Base-by-base conservation (phyloP, 129 eudicot species). In the carrot (Daucus carota) region DNA sequence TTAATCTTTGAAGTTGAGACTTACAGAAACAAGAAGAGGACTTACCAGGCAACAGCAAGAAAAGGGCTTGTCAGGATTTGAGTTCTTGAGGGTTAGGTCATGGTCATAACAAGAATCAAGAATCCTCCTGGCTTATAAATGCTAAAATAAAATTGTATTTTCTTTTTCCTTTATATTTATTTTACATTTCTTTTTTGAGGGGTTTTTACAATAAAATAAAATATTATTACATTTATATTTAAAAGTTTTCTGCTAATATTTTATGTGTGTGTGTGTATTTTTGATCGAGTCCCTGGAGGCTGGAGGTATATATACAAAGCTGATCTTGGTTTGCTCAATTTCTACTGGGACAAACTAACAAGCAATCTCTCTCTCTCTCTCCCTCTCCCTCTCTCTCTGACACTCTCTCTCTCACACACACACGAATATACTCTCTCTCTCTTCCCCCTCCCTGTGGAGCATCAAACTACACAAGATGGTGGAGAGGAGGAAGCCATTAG, bases 401-500 rank as follows among this genome's bases (percentile, higher is more conserved):
- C 26, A 2, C 28, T 69, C 47, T 22, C 36, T 8, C 45, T 1
- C 46, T 18, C 28, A 8, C 28, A 15, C 72, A 4, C 2, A 36
- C 40, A 36, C n/a, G n/a, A n/a, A n/a, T n/a, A n/a, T n/a, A n/a
- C 3, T 36, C 70, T 65, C 70, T 15, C 41, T 15, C 71, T 66
- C n/a, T n/a, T n/a, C n/a, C n/a, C n/a, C n/a, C n/a, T n/a, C n/a
- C n/a, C n/a, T n/a, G n/a, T 5, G 13, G 14, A 62, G 17, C 26
- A 62, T 8, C 38, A 29, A 32, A 45, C 29, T 45, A 41, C n/a
- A 14, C 38, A 11, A 15, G 12, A 86, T 85, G 96, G 93, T 86
- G 87, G 91, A 84, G 65, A 83, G 96, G 81, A 87, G 96, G 84
- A 93, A 89, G 91, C 98, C 98, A 3, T 83, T 93, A 72, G 84